Evolutionary conservation across 805 yeast genomes (phyloP).

Genomic region (Saturnispora silvae): DNA sequence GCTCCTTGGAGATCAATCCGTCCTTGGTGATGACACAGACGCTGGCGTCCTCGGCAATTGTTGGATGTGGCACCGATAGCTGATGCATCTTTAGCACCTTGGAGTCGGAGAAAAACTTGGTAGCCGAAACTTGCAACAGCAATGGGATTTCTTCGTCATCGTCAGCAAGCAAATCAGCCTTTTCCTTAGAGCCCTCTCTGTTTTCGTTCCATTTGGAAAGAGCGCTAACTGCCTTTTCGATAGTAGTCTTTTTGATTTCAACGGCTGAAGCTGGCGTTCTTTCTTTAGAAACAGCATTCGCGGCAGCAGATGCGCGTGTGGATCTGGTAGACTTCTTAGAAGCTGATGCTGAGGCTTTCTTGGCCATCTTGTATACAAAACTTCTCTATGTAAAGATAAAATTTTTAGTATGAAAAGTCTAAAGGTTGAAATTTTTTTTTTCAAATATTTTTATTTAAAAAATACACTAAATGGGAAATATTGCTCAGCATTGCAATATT

Average conservation of each 20-base stretch:
- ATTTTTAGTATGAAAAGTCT: no score
- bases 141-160: conserved; percentile 42
- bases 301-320: background rate
- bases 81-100: conserved; percentile 46
- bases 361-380: conserved; percentile 8
- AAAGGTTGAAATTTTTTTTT: no score
- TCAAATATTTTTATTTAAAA: no score
- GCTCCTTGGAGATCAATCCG: conserved; percentile 33
- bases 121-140: conserved; percentile 53
- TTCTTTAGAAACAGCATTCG: conserved; percentile 4
- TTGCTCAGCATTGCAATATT: no score
- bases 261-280: conserved; percentile 14
- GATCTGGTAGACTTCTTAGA: background rate
- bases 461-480: no score
- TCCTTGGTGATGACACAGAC: conserved; percentile 68
- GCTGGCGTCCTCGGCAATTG: conserved; percentile 30
- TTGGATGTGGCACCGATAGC: conserved; percentile 37
- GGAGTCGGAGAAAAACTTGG: conserved; percentile 52
- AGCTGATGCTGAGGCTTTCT: conserved; percentile 6
- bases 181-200: conserved; percentile 15
- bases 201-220: conserved; percentile 47
- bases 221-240: conserved; percentile 50
- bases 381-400: background rate
- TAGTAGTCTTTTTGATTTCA: conserved; percentile 15
- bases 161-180: conserved; percentile 49